Conservation (phyloP, 768 basidiomycete genomes). For the Kwoniella sp. region DNA sequence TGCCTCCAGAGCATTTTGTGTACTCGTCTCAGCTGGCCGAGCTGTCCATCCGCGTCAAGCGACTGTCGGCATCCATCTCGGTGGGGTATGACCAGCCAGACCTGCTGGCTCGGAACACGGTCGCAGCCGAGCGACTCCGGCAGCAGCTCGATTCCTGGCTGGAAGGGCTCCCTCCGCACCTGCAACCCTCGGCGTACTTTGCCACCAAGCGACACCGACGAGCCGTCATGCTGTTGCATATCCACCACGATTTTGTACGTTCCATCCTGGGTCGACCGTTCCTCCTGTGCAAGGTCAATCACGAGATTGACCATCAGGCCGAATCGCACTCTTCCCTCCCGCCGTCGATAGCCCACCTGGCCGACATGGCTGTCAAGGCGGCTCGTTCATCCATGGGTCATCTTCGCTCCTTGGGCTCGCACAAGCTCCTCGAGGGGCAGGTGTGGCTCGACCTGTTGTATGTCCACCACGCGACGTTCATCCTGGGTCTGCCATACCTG, state of each 20-base stretch:
- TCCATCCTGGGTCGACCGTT: constrained; percentile 9
- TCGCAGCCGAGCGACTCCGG: background rate
- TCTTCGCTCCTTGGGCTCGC: background rate
- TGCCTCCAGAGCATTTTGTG: background rate
- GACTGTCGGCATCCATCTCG: constrained; percentile 1
- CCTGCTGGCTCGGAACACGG: background rate
- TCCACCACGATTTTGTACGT: background rate
- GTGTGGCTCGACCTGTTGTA: constrained; percentile 10
- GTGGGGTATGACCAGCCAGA: background rate
- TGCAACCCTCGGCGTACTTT: background rate
- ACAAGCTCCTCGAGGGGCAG: background rate
- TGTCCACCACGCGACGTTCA: constrained; percentile 4
- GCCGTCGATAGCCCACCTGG: background rate
- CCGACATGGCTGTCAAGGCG: background rate
- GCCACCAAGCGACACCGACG: background rate
- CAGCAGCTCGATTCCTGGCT: background rate
- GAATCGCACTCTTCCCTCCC: background rate
- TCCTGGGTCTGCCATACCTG: background rate
- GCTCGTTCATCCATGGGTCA: background rate
- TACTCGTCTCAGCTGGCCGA: background rate
- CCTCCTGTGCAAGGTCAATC: constrained; percentile 2
- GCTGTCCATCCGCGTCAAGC: constrained; percentile 2
- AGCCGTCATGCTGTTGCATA: constrained; percentile 4
- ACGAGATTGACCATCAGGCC: constrained; percentile 1
- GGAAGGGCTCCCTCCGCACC: background rate